Evolutionary conservation across 2,329 filamentous ascomycete genomes (phyloP), one percentile per base, ranked within the genome.

Genomic region (Aureobasidium subglaciale): DNA sequence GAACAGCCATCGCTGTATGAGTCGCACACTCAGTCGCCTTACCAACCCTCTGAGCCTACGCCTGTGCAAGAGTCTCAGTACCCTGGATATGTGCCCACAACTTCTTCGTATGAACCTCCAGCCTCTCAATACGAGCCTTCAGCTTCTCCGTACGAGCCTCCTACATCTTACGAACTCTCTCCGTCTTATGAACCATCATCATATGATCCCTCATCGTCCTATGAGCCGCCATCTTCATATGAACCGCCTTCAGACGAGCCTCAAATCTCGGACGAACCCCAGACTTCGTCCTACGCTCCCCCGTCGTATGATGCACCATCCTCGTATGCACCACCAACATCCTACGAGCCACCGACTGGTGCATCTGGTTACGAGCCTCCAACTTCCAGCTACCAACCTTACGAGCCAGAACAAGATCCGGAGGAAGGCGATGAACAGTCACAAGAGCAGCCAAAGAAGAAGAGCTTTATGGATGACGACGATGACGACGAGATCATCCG

Each of bases 401-500:
- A 77, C 61, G 63, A 75, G 48, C 72, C 74, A 2, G 76, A 84
- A 22, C 76, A 82, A 5, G 67, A 72, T 1, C 73, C 75, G 16
- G 70, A 74, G 13, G 77, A 78, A 7, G 70, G 71, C 5, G 74
- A 74, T 2, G 75, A 79, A 11, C 61, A 72, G 24, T 58, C 61
- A 22, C 60, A 61, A 27, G 74, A 75, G 9, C 75, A 79, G 6
- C 74, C 77, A 52, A 85, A 88, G 71, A 88, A 88, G 73, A 90
- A 87, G 68, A 83, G 81, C 20, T 84, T 90, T 63, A 88, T 93
- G 80, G 86, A 92, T 64, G 86, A 92, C 60, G 86, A 90, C 11
- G 87, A 89, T 22, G 84, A 86, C 60, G 82, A 87, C 57, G 78
- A 87, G 40, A 75, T 82, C 29, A 73, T 74, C 6, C 67, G 72